These are phyloP conservation scores for Rhododendron mucronatum DNA, from an alignment of 148 eudicot genomes.

Conservation along the genomic window DNA sequence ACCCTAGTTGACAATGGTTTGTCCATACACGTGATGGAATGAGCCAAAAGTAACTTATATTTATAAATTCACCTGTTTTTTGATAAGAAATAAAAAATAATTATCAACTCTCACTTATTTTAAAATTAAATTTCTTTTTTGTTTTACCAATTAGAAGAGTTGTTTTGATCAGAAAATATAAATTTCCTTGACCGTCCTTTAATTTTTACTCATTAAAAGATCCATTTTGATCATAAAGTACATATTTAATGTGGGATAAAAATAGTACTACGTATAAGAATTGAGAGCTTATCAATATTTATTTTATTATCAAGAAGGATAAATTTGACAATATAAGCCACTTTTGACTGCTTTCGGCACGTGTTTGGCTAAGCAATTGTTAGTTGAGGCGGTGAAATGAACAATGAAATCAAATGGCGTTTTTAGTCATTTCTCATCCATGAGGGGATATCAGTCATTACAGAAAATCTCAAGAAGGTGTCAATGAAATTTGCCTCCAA, in stretches of 20 bases:
- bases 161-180: no score
- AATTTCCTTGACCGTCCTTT: no score
- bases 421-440: no score
- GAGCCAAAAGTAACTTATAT: not conserved
- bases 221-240: not conserved
- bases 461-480: not conserved
- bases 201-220: no score
- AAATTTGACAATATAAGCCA: not conserved
- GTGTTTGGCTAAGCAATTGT: no score
- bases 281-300: not conserved
- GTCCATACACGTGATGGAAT: not conserved
- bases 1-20: no score
- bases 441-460: not conserved
- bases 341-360: not conserved
- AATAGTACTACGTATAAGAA: not conserved
- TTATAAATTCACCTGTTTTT: not conserved
- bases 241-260: no score
- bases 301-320: no score
- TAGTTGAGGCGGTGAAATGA: no score
- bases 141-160: not conserved
- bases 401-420: no score
- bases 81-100: no score
- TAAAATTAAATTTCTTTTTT: no score
- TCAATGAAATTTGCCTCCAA: not conserved
- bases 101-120: not conserved